Evolutionary conservation across 225 moss, liverwort and hornwort species (phyloP).

Genomic region (Polytrichum commune): DNA sequence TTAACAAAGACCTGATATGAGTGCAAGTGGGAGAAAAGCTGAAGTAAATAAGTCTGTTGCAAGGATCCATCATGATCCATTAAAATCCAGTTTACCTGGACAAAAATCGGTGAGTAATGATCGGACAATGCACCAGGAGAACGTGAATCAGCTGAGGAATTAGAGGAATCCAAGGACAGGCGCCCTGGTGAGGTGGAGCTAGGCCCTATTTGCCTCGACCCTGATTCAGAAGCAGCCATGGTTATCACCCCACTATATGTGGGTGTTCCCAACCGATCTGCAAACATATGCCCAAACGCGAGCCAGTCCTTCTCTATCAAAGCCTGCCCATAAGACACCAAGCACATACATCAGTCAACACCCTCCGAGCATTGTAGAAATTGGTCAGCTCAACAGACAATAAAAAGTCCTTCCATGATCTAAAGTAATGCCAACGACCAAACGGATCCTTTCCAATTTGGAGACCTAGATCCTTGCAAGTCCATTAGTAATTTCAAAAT

Average conservation of each 20-base stretch:
- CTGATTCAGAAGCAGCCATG: conserved; percentile 51
- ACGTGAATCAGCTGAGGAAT: conserved; percentile 26
- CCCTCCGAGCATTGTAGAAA: too few species aligned
- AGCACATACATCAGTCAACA: too few species aligned
- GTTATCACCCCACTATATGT: conserved; percentile 64
- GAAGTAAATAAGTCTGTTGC: too few species aligned
- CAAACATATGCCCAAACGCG: conserved; percentile 92
- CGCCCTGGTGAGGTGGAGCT: conserved; percentile 62
- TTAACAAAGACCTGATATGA: too few species aligned
- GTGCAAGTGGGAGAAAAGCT: too few species aligned
- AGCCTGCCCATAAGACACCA: conserved; percentile 44
- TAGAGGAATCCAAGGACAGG: conserved; percentile 32
- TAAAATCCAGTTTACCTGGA: conserved; percentile 50
- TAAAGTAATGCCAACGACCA: too few species aligned
- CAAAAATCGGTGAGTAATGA: conserved; percentile 82
- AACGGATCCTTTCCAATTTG: too few species aligned
- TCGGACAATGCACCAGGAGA: conserved; percentile 64
- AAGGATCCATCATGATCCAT: too few species aligned
- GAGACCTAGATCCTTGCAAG: too few species aligned
- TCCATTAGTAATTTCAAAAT: too few species aligned
- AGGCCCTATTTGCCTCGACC: conserved; percentile 41
- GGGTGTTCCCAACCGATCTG: conserved; percentile 85
- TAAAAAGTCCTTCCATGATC: too few species aligned
- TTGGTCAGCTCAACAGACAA: too few species aligned
- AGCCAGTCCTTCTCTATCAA: conserved; percentile 98